A percentile compares a stretch with the other conserved stretches of the same genome.
Conservation (phyloP, 441 rosid genomes). For the Jatropha multifida region DNA sequence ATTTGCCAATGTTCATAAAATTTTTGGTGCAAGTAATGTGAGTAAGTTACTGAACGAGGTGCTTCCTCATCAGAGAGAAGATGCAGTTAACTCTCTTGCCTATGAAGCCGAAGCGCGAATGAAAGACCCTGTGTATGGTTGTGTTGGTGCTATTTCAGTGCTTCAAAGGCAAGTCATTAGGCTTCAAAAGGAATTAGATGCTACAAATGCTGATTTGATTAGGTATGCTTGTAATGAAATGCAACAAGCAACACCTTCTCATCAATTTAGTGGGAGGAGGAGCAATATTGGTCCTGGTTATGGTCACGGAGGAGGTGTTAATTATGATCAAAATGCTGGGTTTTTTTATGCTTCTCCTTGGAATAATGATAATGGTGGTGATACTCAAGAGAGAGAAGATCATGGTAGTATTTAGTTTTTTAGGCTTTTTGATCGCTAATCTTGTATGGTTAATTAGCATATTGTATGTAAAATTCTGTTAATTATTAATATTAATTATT, state of each 20-base stretch:
- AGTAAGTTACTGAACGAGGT: conserved; percentile 84
- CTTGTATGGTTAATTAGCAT: background rate
- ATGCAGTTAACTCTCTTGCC: conserved; percentile 90
- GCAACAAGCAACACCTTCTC: conserved; percentile 22
- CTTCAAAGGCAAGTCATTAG: conserved; percentile 82
- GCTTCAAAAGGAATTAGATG: conserved; percentile 89
- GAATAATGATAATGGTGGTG: conserved; percentile 36
- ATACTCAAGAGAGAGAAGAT: conserved; percentile 33
- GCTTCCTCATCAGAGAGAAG: conserved; percentile 91
- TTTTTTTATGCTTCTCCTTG: conserved; percentile 39
- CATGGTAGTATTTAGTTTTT: conserved; percentile 29
- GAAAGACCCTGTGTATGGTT: conserved; percentile 88
- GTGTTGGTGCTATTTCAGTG: conserved; percentile 86
- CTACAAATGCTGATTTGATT: conserved; percentile 77
- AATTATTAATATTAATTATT: background rate
- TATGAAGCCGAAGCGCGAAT: conserved; percentile 94
- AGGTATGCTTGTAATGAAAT: conserved; percentile 56
- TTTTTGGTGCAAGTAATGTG: conserved; percentile 94
- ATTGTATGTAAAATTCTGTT: background rate
- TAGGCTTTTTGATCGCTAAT: background rate
- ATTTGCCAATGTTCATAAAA: conserved; percentile 90
- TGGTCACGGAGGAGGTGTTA: conserved; percentile 25
- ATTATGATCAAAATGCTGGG: conserved; percentile 32
- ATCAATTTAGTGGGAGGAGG: conserved; percentile 38
- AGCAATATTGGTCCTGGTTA: background rate